phyloP scores from a whole-genome alignment of 1,284 basidiomycete species.

The Boletus holoroseus region DNA sequence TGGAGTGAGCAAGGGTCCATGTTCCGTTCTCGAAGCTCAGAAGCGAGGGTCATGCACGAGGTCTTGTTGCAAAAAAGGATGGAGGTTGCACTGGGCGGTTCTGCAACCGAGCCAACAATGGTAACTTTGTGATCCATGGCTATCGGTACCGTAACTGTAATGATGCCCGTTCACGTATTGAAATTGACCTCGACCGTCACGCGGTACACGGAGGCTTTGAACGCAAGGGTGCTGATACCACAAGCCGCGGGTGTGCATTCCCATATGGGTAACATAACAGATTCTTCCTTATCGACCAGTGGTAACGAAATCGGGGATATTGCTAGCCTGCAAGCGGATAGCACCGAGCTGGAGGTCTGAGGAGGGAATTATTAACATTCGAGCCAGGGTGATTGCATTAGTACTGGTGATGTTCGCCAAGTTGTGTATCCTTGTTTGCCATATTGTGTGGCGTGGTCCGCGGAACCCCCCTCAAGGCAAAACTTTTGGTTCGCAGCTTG shows the following conservation, averaged over 20 bases:
- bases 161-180: slow-evolving; percentile 29
- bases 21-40: slow-evolving; percentile 27
- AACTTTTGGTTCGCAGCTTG: slow-evolving; percentile 21
- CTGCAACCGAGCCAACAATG: slow-evolving; percentile 18
- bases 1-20: slow-evolving; percentile 15
- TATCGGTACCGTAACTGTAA: slow-evolving; percentile 32
- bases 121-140: slow-evolving; percentile 26
- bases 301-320: not conserved
- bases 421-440: slow-evolving; percentile 31
- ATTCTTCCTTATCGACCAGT: slow-evolving; percentile 6
- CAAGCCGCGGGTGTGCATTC: not conserved
- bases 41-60: slow-evolving; percentile 26
- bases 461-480: slow-evolving; percentile 15
- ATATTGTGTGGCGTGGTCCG: slow-evolving; percentile 17
- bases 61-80: slow-evolving; percentile 19
- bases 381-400: too few species aligned
- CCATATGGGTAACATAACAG: slow-evolving; percentile 3
- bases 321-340: not conserved
- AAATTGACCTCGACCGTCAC: slow-evolving; percentile 25
- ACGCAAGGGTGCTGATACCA: slow-evolving; percentile 8
- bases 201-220: slow-evolving; percentile 21
- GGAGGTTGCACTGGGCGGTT: not conserved
- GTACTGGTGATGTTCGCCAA: not conserved
- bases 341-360: not conserved
- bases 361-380: not conserved